phyloP scores from a whole-genome alignment of 192 early-diverging fungal genomes.

The Rhizoclosmatium sp. region DNA sequence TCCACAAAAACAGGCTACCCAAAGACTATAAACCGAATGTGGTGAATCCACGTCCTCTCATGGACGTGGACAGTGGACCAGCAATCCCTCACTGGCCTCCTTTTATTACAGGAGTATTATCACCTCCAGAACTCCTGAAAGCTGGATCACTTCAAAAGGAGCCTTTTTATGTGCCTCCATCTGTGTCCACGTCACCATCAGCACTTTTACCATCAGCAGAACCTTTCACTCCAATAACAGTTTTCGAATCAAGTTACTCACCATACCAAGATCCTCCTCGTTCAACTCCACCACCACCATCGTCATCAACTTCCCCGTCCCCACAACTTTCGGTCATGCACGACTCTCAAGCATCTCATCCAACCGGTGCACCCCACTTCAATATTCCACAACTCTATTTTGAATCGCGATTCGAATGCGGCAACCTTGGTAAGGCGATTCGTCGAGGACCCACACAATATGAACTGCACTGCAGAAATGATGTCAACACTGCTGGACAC shows the following conservation, averaged over 20 bases:
- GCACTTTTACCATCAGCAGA: not conserved
- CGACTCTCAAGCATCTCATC: not conserved
- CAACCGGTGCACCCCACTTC: not conserved
- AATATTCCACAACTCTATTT: slow-evolving; percentile 38
- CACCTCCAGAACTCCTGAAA: not conserved
- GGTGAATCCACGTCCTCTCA: slow-evolving; percentile 27
- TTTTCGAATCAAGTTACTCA: slow-evolving; percentile 19
- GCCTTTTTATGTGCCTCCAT: not conserved
- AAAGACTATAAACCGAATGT: slow-evolving; percentile 21
- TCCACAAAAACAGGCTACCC: slow-evolving; percentile 20
- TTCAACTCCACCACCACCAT: not conserved
- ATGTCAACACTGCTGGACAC: slow-evolving; percentile 44
- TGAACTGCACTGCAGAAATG: slow-evolving; percentile 38
- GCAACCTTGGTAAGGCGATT: slow-evolving; percentile 47
- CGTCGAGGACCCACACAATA: slow-evolving; percentile 40
- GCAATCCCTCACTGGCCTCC: slow-evolving; percentile 18
- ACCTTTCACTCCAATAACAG: slow-evolving; percentile 15
- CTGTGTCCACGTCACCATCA: not conserved
- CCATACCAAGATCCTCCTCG: not conserved
- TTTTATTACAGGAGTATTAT: slow-evolving; percentile 16
- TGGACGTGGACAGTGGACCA: not conserved
- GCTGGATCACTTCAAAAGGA: not conserved
- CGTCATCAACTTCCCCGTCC: not conserved
- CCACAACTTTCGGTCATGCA: not conserved
- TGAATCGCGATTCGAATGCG: slow-evolving; percentile 58